Evolutionary conservation across 2,329 filamentous ascomycete species (phyloP), one percentile per base, ranked within the genome.

Genomic region (Colletotrichum scovillei): DNA sequence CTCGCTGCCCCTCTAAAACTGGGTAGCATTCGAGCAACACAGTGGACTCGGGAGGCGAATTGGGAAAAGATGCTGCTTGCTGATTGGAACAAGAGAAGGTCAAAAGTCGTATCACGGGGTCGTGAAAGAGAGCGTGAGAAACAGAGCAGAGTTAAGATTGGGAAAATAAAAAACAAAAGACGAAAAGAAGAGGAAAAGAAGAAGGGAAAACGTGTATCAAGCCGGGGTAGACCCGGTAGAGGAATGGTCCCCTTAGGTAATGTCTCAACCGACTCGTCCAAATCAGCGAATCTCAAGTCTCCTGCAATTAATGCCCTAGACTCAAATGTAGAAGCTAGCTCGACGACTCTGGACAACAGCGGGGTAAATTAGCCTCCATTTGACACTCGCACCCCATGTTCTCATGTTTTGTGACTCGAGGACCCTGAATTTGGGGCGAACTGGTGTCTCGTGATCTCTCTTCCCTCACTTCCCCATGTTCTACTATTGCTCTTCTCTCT

Each of bases 351-450:
- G 63, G 42, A 32, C 68, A 67, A 60, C 55, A 46, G 46, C 42
- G 63, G 56, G 55, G 63, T 55, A 55, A 35, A 35, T 26, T n/a
- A 16, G 22, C 63, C n/a, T 8, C 14, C 14, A 53, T 52, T 53
- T 11, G 26, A 28, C 42, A 26, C 28, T 42, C 38, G 12, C 38
- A 42, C 38, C 38, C 38, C 38, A 42, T 42, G 38, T 42, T 42
- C 28, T n/a, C 55, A 26, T 62, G 64, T 32, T 9, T 8, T 22
- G 11, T 62, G 57, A 67, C 49, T 32, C 32, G n/a, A 69, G 42
- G 69, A 72, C 69, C 69, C 65, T 69, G 69, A 56, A 59, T 59
- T 59, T 60, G 24, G 38, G 63, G 63, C 68, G 63, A 67, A 60
- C 55, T 59, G 63, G 59, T 63, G 46, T 26, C 53, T 58, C 28